Conservation (phyloP, 495 filamentous ascomycete genomes). For the Aspergillus nidulans region DNA sequence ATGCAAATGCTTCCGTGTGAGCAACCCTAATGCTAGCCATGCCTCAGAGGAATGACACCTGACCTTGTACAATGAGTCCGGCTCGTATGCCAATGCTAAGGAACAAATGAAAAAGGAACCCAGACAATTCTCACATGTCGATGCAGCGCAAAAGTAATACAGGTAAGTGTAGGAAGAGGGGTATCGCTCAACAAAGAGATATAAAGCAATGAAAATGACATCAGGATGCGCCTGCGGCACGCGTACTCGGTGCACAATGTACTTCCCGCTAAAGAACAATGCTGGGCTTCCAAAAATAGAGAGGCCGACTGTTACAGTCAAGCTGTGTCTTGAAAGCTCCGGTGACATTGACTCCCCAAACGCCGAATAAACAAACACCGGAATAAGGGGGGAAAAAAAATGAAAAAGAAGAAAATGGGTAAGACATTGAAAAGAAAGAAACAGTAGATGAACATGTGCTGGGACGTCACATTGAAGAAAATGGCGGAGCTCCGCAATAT, state of each 20-base stretch:
- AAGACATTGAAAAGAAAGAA: constrained; percentile 3
- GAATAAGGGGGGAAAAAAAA: too few relatives aligned
- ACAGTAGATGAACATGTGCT: not conserved
- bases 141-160: constrained; percentile 17
- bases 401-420: not conserved
- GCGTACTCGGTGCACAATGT: constrained; percentile 12
- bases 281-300: constrained; percentile 3
- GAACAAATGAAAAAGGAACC: constrained; percentile 8
- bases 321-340: constrained; percentile 11
- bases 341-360: constrained; percentile 11
- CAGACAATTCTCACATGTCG: not conserved
- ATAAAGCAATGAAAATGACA: constrained; percentile 9
- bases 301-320: not conserved
- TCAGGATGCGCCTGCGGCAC: constrained; percentile 14
- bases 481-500: not conserved
- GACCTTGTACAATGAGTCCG: constrained; percentile 9
- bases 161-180: constrained; percentile 19
- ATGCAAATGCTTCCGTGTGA: constrained; percentile 19
- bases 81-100: constrained; percentile 8
- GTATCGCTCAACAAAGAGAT: constrained; percentile 26
- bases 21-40: constrained; percentile 22
- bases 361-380: constrained; percentile 10
- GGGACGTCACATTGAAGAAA: not conserved
- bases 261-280: constrained; percentile 10
- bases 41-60: constrained; percentile 12